Percentiles rank a stretch among this genome's conserved stretches.
Evolutionary conservation across 305 asterid genomes (phyloP).

Genomic region (Nicotiana rustica): DNA sequence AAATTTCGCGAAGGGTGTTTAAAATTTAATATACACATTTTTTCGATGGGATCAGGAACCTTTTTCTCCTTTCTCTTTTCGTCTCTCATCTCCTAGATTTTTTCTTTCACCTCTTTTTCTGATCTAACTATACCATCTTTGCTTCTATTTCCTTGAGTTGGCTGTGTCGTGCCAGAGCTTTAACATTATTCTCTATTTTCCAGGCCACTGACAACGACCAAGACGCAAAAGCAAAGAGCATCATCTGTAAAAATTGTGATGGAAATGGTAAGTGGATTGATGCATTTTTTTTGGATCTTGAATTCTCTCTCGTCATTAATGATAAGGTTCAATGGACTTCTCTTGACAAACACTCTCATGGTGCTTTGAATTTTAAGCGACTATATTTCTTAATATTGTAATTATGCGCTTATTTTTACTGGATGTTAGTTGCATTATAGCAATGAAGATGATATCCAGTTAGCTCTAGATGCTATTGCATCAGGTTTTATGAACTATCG

Average conservation of each 20-base stretch:
- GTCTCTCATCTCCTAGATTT: not conserved
- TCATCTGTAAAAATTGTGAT: conserved; percentile 65
- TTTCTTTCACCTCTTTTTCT: not conserved
- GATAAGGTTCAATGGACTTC: not conserved
- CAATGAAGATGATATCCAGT: not conserved
- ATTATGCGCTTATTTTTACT: not conserved
- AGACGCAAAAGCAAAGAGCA: conserved; percentile 50
- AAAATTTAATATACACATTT: no score
- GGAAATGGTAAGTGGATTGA: conserved; percentile 64
- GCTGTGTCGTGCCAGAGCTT: not conserved
- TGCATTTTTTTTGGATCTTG: not conserved
- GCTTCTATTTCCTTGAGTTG: conserved; percentile 3
- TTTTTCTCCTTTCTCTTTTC: not conserved
- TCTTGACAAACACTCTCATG: not conserved
- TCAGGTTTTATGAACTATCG: not conserved
- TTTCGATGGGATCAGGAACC: not conserved
- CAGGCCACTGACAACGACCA: conserved; percentile 55
- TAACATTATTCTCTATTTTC: conserved; percentile 31
- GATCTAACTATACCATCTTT: not conserved
- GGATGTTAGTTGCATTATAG: not conserved
- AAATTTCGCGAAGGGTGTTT: no score
- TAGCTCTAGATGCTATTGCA: not conserved
- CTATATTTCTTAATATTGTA: not conserved
- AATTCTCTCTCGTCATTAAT: not conserved
- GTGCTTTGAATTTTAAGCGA: not conserved